A percentile compares a stretch with the other conserved stretches of the same genome.
Evolutionary conservation across 208 protist genomes (phyloP).

Genomic region (Spongospora subterranea): DNA sequence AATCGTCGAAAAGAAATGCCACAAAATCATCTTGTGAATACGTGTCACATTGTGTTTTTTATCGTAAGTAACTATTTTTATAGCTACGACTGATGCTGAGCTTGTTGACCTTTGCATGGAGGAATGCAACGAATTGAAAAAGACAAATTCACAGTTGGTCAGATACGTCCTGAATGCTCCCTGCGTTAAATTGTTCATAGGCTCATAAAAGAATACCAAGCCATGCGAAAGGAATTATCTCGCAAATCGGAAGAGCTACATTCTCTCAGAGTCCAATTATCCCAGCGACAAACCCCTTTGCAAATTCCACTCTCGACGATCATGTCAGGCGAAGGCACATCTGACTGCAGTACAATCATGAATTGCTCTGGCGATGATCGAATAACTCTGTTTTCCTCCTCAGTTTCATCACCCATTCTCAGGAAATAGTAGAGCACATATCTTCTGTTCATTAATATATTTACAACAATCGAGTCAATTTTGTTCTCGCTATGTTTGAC

Average conservation of each 20-base stretch:
- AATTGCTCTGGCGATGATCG: not conserved
- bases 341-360: not conserved
- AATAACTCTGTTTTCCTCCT: not conserved
- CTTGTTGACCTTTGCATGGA: constrained; percentile 41
- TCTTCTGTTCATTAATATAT: not conserved
- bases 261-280: not conserved
- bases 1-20: constrained; percentile 4
- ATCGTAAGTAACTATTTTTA: not conserved
- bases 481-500: no score
- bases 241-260: not conserved
- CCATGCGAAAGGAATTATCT: not conserved
- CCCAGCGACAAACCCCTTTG: not conserved
- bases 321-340: no score
- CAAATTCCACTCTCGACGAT: not conserved
- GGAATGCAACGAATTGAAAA: constrained; percentile 23
- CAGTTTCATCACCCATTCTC: not conserved
- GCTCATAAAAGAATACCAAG: not conserved
- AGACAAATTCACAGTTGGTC: not conserved
- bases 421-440: not conserved
- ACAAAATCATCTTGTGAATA: not conserved
- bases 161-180: not conserved
- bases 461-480: no score
- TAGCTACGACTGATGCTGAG: not conserved
- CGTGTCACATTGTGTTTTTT: not conserved
- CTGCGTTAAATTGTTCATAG: not conserved